Conservation (phyloP, 768 basidiomycete species). For the Russula olivacea region DNA sequence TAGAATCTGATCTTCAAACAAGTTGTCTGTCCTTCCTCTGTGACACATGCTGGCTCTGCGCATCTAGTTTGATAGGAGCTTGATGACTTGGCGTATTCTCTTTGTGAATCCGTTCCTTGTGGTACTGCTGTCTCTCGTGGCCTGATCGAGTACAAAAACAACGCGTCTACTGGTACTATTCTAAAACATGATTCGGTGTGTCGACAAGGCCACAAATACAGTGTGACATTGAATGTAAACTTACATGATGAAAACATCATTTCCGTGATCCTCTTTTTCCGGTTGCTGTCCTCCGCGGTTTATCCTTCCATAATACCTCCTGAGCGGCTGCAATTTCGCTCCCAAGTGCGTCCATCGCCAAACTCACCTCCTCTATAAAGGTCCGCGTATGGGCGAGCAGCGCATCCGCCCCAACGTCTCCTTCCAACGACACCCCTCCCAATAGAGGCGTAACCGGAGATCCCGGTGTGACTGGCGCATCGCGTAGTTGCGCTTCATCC, state of each 20-base stretch:
- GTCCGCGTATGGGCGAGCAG: slow-evolving; percentile 9
- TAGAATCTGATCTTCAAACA: too few relatives aligned
- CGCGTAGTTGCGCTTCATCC: slow-evolving; percentile 9
- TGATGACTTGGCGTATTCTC: neutral
- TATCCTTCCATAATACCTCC: neutral
- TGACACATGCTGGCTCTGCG: too few relatives aligned
- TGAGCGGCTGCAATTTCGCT: slow-evolving; percentile 6
- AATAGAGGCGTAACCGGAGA: neutral
- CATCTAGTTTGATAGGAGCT: neutral
- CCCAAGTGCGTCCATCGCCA: slow-evolving; percentile 19
- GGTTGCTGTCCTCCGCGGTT: neutral
- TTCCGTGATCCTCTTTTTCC: neutral
- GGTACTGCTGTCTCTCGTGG: neutral
- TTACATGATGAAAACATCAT: neutral
- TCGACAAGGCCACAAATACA: neutral
- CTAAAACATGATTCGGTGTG: neutral
- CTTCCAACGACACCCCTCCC: neutral
- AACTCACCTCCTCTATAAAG: slow-evolving; percentile 19
- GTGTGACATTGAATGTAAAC: neutral
- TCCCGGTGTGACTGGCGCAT: neutral
- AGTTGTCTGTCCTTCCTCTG: too few relatives aligned
- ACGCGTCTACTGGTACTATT: neutral
- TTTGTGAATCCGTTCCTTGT: neutral
- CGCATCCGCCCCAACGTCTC: neutral
- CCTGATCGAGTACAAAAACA: neutral